Evolutionary conservation across 2,329 filamentous ascomycete genomes (phyloP), one percentile per base, ranked within the genome.

Genomic region (Alternaria novae-zelandiae): DNA sequence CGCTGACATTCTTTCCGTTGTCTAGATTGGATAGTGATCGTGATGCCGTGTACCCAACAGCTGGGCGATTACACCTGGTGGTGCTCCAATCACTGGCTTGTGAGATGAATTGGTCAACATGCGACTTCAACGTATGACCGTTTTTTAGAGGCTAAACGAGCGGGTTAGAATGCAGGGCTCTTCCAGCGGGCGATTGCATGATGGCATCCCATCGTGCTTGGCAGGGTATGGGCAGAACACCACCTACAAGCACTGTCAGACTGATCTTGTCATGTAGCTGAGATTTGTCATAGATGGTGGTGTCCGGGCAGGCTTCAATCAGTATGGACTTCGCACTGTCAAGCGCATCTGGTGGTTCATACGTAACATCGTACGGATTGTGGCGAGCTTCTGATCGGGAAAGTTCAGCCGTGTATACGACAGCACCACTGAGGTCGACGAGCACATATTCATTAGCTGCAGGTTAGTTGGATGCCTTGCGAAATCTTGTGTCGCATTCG

Each of bases 1-100:
- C 53, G 32, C 58, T 59, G 59, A 57, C 61, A 61, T 5, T 46
- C 43, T 53, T 43, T 47, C 28, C 46, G 10, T 25, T 12, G 20
- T 11, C 43, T 10, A 13, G 20, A 56, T 30, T 45, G 20, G 53
- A 36, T 12, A 15, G 21, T 15, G 7, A 20, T 9, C 15, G 54
- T 62, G n/a, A 58, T 50, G 50, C 59, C 15, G n/a, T 23, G 21
- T 44, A 21, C 15, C 55, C 26, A 58, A 53, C 28, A 11, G 51
- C 26, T 50, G 23, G 41, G n/a, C 9, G 5, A 41, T 36, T 23
- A 41, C 36, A 41, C 36, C 36, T 2, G 8, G 30, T 36, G 30
- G 20, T 15, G 49, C 49, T 15, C 6, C 49, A 23, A 20, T 15
- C 8, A 15, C n/a, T 7, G 11, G 15, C 20, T 17, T 11, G 28